These are phyloP conservation scores for Planoprotostelium fungivorum DNA, from an alignment of 78 protist genomes.

Conservation along the genomic window DNA sequence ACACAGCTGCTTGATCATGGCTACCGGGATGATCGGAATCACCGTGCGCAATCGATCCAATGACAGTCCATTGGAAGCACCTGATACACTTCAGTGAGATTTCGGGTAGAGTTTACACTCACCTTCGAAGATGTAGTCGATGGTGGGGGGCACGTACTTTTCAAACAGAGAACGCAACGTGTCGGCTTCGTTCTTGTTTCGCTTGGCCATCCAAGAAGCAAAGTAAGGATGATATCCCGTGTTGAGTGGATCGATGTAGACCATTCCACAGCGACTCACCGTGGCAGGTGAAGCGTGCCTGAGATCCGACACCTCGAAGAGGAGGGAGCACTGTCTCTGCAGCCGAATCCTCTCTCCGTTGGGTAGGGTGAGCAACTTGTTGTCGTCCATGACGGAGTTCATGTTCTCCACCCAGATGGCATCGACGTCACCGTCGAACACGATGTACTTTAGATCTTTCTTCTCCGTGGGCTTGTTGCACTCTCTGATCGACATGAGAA, in stretches of 20 bases:
- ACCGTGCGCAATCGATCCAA: background rate
- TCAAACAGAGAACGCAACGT: constrained; percentile 44
- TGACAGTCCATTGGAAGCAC: background rate
- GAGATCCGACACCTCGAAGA: constrained; percentile 94
- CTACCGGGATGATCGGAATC: constrained; percentile 25
- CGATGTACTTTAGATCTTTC: constrained; percentile 87
- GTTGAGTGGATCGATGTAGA: constrained; percentile 89
- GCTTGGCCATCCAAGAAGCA: constrained; percentile 26
- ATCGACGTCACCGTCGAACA: constrained; percentile 98
- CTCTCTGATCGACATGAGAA: background rate
- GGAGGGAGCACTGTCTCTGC: constrained; percentile 84
- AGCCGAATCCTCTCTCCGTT: constrained; percentile 96
- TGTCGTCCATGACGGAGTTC: constrained; percentile 97
- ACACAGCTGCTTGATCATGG: constrained; percentile 51
- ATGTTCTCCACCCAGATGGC: constrained; percentile 99
- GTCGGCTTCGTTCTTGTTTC: background rate
- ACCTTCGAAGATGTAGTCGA: background rate
- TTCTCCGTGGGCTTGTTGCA: constrained; percentile 50
- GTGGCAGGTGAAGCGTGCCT: constrained; percentile 97
- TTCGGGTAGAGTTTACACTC: background rate
- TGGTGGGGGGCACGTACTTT: constrained; percentile 18
- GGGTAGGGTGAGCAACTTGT: constrained; percentile 93
- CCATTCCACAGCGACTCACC: constrained; percentile 98
- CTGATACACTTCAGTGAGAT: background rate
- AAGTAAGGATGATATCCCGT: constrained; percentile 59